phyloP scores from a whole-genome alignment of 169 alveolate species.

The Theileria orientalis region DNA sequence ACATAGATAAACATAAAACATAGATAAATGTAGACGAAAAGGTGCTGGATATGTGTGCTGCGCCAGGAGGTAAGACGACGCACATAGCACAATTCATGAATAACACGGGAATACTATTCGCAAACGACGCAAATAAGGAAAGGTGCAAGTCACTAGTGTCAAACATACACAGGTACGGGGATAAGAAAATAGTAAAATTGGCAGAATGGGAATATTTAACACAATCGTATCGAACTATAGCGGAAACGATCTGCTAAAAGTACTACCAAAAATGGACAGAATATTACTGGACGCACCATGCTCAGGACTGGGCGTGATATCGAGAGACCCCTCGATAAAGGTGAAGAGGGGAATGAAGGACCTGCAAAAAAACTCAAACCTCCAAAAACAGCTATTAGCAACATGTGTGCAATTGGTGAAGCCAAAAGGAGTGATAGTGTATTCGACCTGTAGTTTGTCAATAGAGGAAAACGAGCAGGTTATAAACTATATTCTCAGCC shows the following conservation, averaged over 20 bases:
- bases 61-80: slow-evolving; percentile 98
- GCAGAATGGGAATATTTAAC: slow-evolving; percentile 92
- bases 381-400: slow-evolving; percentile 91
- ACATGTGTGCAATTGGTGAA: slow-evolving; percentile 91
- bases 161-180: slow-evolving; percentile 78
- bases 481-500: slow-evolving; percentile 89
- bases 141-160: slow-evolving; percentile 90
- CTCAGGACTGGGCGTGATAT: slow-evolving; percentile 94
- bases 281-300: slow-evolving; percentile 95
- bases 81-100: slow-evolving; percentile 93
- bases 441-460: slow-evolving; percentile 95
- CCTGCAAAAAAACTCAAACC: slow-evolving; percentile 87
- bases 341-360: slow-evolving; percentile 87
- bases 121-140: slow-evolving; percentile 91
- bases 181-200: background rate
- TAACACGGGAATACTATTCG: slow-evolving; percentile 90
- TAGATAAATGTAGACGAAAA: slow-evolving; percentile 72
- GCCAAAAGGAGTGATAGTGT: slow-evolving; percentile 93
- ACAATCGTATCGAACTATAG: slow-evolving; percentile 89
- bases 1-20: no score
- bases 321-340: slow-evolving; percentile 93
- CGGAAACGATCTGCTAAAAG: slow-evolving; percentile 86
- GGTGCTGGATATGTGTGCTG: slow-evolving; percentile 95
- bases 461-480: slow-evolving; percentile 98
- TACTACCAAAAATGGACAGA: slow-evolving; percentile 88